A percentile compares a stretch with the other conserved stretches of the same genome.
These are phyloP conservation scores for Aureobasidium mangrovei DNA, from an alignment of 2,329 filamentous ascomycete genomes.

Conservation along the genomic window DNA sequence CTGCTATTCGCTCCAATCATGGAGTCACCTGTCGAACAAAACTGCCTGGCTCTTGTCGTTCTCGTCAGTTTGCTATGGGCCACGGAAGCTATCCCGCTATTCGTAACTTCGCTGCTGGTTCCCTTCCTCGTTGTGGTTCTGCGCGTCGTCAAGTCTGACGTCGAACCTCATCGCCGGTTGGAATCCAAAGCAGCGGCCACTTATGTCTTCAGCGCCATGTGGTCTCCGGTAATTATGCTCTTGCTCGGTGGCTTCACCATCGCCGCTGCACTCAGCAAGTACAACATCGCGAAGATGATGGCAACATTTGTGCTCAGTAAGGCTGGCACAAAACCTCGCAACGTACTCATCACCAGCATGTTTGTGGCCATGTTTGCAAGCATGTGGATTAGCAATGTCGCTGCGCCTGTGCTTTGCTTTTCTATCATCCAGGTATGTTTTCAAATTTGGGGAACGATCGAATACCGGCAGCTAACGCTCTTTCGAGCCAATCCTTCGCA, in stretches of 20 bases:
- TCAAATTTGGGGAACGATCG: not conserved
- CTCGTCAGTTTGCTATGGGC: conserved; percentile 95
- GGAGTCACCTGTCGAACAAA: conserved; percentile 82
- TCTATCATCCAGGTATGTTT: conserved; percentile 68
- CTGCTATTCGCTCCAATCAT: conserved; percentile 74
- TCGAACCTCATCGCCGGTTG: conserved; percentile 60
- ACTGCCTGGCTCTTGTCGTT: conserved; percentile 85
- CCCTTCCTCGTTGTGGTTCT: conserved; percentile 88
- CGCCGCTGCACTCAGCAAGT: conserved; percentile 89
- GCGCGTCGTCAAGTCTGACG: conserved; percentile 71
- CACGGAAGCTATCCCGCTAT: conserved; percentile 94
- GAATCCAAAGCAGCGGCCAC: conserved; percentile 71
- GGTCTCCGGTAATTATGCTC: conserved; percentile 98
- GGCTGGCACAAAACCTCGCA: conserved; percentile 80
- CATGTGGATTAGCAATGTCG: conserved; percentile 99
- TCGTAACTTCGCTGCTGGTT: conserved; percentile 88
- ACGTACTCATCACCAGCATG: conserved; percentile 95
- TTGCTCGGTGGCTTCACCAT: conserved; percentile 92
- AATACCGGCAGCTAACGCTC: conserved; percentile 28
- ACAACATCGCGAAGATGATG: conserved; percentile 95
- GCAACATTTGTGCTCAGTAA: conserved; percentile 94
- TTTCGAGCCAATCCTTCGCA: conserved; percentile 74
- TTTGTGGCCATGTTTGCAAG: conserved; percentile 95
- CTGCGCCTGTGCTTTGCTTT: conserved; percentile 91
- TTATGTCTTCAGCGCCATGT: conserved; percentile 92